Evolutionary conservation across 1,139 yeast species (phyloP).

Genomic region (Taphrina populina): DNA sequence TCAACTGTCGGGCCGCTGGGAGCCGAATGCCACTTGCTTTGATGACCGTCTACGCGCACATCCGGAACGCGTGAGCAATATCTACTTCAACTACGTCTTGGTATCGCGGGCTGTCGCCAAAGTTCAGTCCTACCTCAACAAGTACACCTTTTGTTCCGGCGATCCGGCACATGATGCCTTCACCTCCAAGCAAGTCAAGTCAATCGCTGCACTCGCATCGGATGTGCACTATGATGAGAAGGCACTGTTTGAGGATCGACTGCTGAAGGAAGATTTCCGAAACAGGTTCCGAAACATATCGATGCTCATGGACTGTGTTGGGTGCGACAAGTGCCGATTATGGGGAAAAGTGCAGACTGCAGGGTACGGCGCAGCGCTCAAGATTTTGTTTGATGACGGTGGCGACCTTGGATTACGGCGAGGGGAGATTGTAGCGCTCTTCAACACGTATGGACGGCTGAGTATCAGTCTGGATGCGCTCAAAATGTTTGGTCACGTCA

Average conservation of each 20-base stretch:
- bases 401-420: conserved; percentile 53
- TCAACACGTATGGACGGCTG: conserved; percentile 88
- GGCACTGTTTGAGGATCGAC: conserved; percentile 52
- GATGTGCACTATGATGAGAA: conserved; percentile 57
- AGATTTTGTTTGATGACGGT: conserved; percentile 69
- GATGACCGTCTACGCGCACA: conserved; percentile 85
- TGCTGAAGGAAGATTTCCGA: conserved; percentile 77
- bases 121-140: conserved; percentile 52
- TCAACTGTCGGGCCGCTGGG: conserved; percentile 72
- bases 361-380: conserved; percentile 95
- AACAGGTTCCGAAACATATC: conserved; percentile 83
- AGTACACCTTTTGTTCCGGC: conserved; percentile 53
- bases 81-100: conserved; percentile 89
- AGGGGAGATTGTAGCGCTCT: conserved; percentile 81
- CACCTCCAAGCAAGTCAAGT: conserved; percentile 25
- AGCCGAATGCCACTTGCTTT: conserved; percentile 76
- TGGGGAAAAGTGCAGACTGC: conserved; percentile 98
- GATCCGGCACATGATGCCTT: conserved; percentile 42
- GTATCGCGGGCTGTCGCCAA: conserved; percentile 79
- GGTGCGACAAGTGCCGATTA: conserved; percentile 93
- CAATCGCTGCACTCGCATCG: conserved; percentile 44
- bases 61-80: conserved; percentile 84
- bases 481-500: conserved; percentile 58
- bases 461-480: conserved; percentile 80
- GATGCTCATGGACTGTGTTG: conserved; percentile 95